Evolutionary conservation across 2,329 filamentous ascomycete genomes (phyloP).

Genomic region (Penicillium aurantiogriseum): DNA sequence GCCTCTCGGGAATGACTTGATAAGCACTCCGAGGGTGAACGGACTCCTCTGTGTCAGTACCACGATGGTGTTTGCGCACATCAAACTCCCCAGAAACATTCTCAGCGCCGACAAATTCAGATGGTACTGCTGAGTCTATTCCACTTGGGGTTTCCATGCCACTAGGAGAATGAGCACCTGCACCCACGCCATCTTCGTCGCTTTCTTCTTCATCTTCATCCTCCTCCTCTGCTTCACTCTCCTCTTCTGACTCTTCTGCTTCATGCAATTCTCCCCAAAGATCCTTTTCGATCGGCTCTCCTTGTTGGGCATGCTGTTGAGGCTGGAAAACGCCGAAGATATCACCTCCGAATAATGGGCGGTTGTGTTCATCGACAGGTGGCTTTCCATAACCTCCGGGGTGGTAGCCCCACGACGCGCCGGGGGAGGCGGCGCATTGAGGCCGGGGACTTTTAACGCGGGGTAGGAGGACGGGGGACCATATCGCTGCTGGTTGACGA

Average conservation of each 20-base stretch:
- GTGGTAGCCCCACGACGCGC: conserved; percentile 90
- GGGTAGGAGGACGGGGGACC: conserved; percentile 94
- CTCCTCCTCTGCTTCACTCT: conserved; percentile 67
- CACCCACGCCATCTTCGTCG: conserved; percentile 59
- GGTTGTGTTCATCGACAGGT: conserved; percentile 87
- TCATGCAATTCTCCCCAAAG: conserved; percentile 91
- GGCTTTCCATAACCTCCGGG: conserved; percentile 96
- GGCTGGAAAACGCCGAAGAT: conserved; percentile 77
- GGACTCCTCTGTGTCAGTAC: conserved; percentile 83
- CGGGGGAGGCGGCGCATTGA: conserved; percentile 91
- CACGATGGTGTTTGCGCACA: conserved; percentile 79
- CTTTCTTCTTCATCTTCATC: conserved; percentile 45
- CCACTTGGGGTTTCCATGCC: conserved; percentile 80
- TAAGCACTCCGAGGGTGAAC: conserved; percentile 74
- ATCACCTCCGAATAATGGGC: conserved; percentile 88
- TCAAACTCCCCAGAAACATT: conserved; percentile 85
- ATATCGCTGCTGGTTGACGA: conserved; percentile 93
- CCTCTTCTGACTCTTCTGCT: conserved; percentile 68
- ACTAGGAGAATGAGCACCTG: conserved; percentile 69
- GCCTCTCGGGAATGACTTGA: conserved; percentile 84
- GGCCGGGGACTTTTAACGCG: conserved; percentile 86
- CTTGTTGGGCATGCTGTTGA: conserved; percentile 60
- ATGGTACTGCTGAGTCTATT: conserved; percentile 74
- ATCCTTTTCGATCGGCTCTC: conserved; percentile 79
- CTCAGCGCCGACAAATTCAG: conserved; percentile 73